Evolutionary conservation across 345 rosid genomes (phyloP), one percentile per base, ranked within the genome.

Genomic region (Brassica cretica): DNA sequence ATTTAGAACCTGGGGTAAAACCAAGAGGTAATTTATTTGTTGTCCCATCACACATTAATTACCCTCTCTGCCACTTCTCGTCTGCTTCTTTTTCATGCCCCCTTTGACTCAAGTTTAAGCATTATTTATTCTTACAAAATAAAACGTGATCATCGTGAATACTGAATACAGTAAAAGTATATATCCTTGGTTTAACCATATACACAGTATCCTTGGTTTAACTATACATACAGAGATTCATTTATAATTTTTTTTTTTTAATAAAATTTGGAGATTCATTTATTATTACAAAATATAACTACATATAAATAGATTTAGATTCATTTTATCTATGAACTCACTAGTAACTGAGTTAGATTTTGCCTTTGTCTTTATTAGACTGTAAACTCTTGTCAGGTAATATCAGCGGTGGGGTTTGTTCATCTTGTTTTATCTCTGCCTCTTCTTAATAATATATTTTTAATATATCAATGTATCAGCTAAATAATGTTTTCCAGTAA

Each of bases 41-140:
- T 21, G 74, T 73, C 74, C 78, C 70, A 67, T 73, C 74, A 78
- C 16, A 60, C 69, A 66, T 66, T 56, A 65, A 64, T 58, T 46
- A 66, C 76, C 64, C 75, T 71, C 75, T 77, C 80, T 78, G 81
- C 72, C 60, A 64, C 61, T 78, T 77, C 66, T 64, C 64, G 67
- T 65, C 80, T 71, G 35, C 61, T 72, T 72, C 76, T 73, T 73
- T 73, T 21, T 32, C 1, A 39, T 51, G 15, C 49, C 35, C 19
- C 18, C 12, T 16, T 78, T 72, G 77, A 72, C 81, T 72, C 73
- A 66, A 2, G 25, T 0, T 37, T 25, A 4, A 25, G n/a, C 27
- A 19, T 32, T 37, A 14, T 5, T 63, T 53, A 16, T 16, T 71
- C 21, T 35, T 64, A 53, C 32, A 64, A 37, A 10, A 70, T 27